Conservation (phyloP, 768 basidiomycete genomes). For the Bullera alba region DNA sequence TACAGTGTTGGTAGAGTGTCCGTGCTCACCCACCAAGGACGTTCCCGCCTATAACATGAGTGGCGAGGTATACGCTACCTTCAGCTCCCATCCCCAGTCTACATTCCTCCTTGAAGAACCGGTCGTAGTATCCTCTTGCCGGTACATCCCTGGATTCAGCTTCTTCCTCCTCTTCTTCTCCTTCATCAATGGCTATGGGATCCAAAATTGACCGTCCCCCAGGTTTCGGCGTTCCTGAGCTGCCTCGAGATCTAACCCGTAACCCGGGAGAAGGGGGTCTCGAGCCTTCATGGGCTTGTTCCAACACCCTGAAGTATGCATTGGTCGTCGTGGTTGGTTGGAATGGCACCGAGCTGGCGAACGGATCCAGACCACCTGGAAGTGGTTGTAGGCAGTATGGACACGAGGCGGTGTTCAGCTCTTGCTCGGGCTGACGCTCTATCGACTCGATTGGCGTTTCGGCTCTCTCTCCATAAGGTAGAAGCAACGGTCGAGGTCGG, state of each 20-base stretch:
- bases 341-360: neutral
- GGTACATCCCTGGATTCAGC: no score
- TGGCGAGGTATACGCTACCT: conserved; percentile 64
- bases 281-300: conserved; percentile 38
- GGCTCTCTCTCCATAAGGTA: conserved; percentile 1
- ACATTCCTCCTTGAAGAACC: conserved; percentile 85
- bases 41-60: conserved; percentile 85
- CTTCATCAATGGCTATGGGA: conserved; percentile 1
- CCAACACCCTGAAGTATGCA: conserved; percentile 34
- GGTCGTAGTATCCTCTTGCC: conserved; percentile 83
- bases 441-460: conserved; percentile 11
- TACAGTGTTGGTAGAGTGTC: neutral
- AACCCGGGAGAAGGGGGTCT: conserved; percentile 32
- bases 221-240: neutral
- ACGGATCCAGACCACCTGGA: no score
- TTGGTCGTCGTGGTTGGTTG: neutral
- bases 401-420: no score
- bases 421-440: neutral
- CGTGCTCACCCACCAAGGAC: conserved; percentile 56
- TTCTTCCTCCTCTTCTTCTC: conserved; percentile 10
- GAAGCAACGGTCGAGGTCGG: conserved; percentile 10
- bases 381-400: conserved; percentile 39
- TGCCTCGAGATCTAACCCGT: conserved; percentile 4
- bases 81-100: conserved; percentile 92
- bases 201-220: neutral